Base-by-base conservation (phyloP, 176 grass and related monocot species). In the Lolium rigidum region DNA sequence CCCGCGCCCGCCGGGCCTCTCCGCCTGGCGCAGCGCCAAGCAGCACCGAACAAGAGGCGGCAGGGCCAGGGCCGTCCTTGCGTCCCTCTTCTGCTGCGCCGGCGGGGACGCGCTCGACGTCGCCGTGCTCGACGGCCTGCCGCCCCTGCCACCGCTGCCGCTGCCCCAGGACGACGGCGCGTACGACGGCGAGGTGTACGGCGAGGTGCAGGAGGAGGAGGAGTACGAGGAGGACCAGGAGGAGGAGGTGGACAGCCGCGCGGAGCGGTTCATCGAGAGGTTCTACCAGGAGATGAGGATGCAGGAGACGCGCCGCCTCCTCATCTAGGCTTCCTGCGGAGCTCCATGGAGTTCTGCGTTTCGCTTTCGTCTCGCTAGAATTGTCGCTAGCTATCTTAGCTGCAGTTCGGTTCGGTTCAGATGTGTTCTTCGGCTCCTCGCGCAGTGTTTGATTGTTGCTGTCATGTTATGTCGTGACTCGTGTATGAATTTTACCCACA, bases 271-370 rank as follows among this genome's bases (percentile, higher is more conserved):
- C 82, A 99, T 99, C 88, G 74, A 94, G 94, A 86, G 82, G 65
- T 96, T 99, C 77, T 99, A 99, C 62, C 52, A 91, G 86, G 90
- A 96, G 77, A 94, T 96, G 70, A 74, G 92, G 82, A 80, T 96
- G 64, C 82, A 76, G 73, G 24, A 99, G 80, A 91, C 76, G 68
- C 96, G 86, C 14, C 72, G 47, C 7, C 47, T 52, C 72, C 72
- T 75, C 8, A 9, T 69, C 72, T 75, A 73, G n/a, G n/a, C n/a
- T n/a, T n/a, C n/a, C n/a, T n/a, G n/a, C n/a, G n/a, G n/a, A n/a
- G n/a, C n/a, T 35, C 10, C 17, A 73, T 4, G 37, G 38, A 17
- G n/a, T 20, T 58, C 66, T 22, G 43, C 9, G 0, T 51, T 10
- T 50, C 47, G 43, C 6, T 62, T 87, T n/a, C n/a, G n/a, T n/a